phyloP scores from a whole-genome alignment of 495 filamentous ascomycete genomes.

The Apodospora peruviana region DNA sequence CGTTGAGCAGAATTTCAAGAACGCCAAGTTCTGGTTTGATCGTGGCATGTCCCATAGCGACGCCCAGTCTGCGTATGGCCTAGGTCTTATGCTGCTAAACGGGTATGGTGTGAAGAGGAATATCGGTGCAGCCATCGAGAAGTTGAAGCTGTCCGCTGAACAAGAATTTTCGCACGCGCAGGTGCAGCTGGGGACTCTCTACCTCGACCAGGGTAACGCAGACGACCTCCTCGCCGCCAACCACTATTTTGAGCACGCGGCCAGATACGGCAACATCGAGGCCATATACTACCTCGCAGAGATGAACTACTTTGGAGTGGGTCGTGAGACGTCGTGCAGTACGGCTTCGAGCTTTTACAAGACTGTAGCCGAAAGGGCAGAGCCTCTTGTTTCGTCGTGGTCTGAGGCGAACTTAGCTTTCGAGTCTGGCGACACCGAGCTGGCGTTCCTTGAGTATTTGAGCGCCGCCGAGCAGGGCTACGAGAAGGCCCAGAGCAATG shows the following conservation, averaged over 20 bases:
- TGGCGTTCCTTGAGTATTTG: constrained; percentile 77
- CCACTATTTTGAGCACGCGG: constrained; percentile 89
- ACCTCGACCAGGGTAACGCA: constrained; percentile 83
- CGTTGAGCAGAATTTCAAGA: constrained; percentile 68
- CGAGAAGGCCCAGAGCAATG: constrained; percentile 88
- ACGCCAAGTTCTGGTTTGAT: constrained; percentile 80
- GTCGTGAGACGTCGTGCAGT: constrained; percentile 72
- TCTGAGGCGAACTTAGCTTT: constrained; percentile 80
- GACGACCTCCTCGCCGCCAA: constrained; percentile 59
- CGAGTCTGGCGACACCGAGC: constrained; percentile 77
- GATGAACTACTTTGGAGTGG: constrained; percentile 74
- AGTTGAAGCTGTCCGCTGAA: constrained; percentile 76
- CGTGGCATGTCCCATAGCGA: constrained; percentile 77
- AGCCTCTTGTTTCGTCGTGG: constrained; percentile 78
- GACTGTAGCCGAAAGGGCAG: constrained; percentile 84
- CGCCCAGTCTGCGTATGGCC: constrained; percentile 74
- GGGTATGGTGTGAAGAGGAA: constrained; percentile 77
- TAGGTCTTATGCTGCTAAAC: constrained; percentile 82
- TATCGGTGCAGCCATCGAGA: constrained; percentile 65
- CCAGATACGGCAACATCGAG: constrained; percentile 82
- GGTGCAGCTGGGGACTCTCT: constrained; percentile 76
- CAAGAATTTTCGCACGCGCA: constrained; percentile 80
- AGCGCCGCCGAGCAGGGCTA: constrained; percentile 96
- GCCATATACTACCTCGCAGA: constrained; percentile 95
- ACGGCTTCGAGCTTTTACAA: constrained; percentile 90